Conservation (phyloP, 164 flowering plant species). For the Annona squamosa region DNA sequence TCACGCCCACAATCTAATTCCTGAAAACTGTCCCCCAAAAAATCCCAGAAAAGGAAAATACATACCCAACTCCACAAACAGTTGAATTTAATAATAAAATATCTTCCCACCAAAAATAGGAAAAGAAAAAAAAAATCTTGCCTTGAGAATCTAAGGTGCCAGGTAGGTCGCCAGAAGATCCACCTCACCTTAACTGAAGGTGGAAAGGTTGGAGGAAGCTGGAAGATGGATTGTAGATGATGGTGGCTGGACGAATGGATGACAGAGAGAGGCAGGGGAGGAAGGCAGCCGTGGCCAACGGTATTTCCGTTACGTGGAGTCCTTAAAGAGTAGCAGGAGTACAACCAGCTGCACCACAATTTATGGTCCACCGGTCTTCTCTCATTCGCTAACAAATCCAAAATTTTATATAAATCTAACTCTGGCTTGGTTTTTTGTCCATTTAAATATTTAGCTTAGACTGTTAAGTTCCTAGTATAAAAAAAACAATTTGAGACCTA, state of each 20-base stretch:
- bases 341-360: not conserved
- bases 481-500: too few relatives aligned
- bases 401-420: too few relatives aligned
- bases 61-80: not conserved
- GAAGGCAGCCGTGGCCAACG: slow-evolving; percentile 5
- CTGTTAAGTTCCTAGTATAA: too few relatives aligned
- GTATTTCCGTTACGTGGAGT: slow-evolving; percentile 24
- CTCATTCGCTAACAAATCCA: too few relatives aligned
- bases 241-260: not conserved
- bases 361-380: not conserved
- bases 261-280: not conserved
- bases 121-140: not conserved
- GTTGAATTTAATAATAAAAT: too few relatives aligned
- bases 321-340: not conserved
- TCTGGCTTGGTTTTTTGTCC: too few relatives aligned
- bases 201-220: not conserved
- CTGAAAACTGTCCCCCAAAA: not conserved
- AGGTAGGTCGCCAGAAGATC: not conserved
- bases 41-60: not conserved
- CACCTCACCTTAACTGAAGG: not conserved
- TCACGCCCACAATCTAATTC: not conserved
- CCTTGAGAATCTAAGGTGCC: not conserved
- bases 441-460: too few relatives aligned
- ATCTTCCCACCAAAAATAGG: not conserved
- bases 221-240: not conserved